Conservation (phyloP, 192 early-diverging fungal species). For the Spinellus fusiger region DNA sequence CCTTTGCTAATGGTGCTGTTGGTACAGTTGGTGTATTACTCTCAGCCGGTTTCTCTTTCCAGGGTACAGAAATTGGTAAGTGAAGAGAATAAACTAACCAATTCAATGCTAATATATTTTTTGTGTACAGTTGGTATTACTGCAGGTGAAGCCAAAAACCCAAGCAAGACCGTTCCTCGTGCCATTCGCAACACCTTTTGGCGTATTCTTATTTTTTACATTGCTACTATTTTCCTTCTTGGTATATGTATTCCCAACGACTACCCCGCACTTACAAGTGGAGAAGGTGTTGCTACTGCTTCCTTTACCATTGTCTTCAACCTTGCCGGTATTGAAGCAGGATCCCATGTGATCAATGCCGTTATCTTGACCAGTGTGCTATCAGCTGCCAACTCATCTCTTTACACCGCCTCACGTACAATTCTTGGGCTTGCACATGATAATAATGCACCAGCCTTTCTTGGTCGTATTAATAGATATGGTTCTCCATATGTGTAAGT, state of each 20-base stretch:
- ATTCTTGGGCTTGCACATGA: constrained; percentile 68
- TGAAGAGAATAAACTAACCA: neutral
- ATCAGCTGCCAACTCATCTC: constrained; percentile 70
- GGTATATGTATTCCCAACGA: constrained; percentile 67
- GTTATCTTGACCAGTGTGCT: constrained; percentile 53
- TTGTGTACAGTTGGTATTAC: constrained; percentile 64
- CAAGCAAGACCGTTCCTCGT: constrained; percentile 63
- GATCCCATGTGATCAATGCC: constrained; percentile 60
- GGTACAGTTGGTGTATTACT: constrained; percentile 61
- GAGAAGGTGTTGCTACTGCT: constrained; percentile 43
- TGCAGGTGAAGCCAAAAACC: constrained; percentile 84
- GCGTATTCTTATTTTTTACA: constrained; percentile 80
- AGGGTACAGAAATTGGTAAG: constrained; percentile 72
- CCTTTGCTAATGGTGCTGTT: constrained; percentile 49
- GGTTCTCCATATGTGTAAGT: constrained; percentile 51
- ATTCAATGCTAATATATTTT: neutral
- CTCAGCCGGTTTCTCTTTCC: constrained; percentile 76
- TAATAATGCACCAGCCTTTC: constrained; percentile 59
- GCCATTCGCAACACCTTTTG: constrained; percentile 75
- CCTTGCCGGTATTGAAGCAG: constrained; percentile 49
- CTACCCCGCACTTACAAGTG: constrained; percentile 43
- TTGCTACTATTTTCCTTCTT: constrained; percentile 72
- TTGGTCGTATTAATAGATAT: constrained; percentile 44
- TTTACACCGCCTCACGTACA: constrained; percentile 80
- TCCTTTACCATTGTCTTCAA: constrained; percentile 61